phyloP scores from a whole-genome alignment of 306 rosid genomes.

The Pyrus bretschneideri region DNA sequence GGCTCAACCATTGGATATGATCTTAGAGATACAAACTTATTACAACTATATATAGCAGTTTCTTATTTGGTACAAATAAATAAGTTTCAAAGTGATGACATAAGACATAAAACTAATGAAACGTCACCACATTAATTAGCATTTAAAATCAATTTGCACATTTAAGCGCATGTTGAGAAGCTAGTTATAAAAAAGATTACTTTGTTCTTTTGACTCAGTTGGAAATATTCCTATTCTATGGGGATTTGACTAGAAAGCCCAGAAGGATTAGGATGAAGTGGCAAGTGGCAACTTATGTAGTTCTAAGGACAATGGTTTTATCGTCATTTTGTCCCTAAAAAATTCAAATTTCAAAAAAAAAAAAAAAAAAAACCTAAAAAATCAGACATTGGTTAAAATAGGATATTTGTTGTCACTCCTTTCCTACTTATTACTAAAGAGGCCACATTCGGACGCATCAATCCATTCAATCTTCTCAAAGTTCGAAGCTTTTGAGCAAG shows the following conservation, averaged over 20 bases:
- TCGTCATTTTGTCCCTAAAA: not conserved
- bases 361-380: not conserved
- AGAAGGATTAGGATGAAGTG: not conserved
- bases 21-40: too few relatives aligned
- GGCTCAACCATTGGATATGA: too few relatives aligned
- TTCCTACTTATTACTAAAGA: too few relatives aligned
- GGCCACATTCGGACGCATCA: not conserved
- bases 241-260: not conserved
- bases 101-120: too few relatives aligned
- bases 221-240: not conserved
- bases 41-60: too few relatives aligned
- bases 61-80: too few relatives aligned
- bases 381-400: not conserved
- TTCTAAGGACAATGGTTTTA: not conserved
- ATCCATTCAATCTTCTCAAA: not conserved
- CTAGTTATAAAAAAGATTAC: not conserved
- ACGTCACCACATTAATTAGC: fast-evolving
- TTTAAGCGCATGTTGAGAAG: fast-evolving
- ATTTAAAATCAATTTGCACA: fast-evolving
- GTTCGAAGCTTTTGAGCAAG: not conserved
- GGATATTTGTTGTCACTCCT: not conserved
- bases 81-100: too few relatives aligned
- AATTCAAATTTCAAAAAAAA: not conserved
- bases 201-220: not conserved
- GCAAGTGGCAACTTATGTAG: not conserved